Evolutionary conservation across 352 stramenopile genomes (phyloP).

Genomic region (Phytopythium chamaehyphon): DNA sequence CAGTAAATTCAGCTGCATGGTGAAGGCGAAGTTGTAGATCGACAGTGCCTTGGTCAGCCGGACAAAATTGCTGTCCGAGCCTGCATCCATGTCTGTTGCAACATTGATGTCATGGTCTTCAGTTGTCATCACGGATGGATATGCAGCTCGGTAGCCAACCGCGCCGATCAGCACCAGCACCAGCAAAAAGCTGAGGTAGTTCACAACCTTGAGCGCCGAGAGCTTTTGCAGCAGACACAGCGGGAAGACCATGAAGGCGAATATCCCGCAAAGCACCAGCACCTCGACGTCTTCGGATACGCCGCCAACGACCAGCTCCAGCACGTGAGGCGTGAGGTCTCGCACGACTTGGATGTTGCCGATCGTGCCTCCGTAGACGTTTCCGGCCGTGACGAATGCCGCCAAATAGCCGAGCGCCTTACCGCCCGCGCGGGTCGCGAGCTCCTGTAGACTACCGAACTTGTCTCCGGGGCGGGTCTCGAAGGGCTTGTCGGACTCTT

Average conservation of each 20-base stretch:
- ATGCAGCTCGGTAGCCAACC: constrained; percentile 37
- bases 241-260: constrained; percentile 40
- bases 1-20: constrained; percentile 75
- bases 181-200: constrained; percentile 60
- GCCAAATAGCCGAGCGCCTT: constrained; percentile 40
- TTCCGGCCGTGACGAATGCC: constrained; percentile 44
- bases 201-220: constrained; percentile 53
- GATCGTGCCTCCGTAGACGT: constrained; percentile 59
- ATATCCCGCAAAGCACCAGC: constrained; percentile 35
- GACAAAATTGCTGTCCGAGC: background rate
- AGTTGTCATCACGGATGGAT: background rate
- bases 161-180: constrained; percentile 54
- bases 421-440: constrained; percentile 19
- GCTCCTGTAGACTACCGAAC: constrained; percentile 24
- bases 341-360: constrained; percentile 62
- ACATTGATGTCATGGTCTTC: background rate
- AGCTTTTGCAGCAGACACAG: constrained; percentile 60
- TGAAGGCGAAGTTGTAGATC: constrained; percentile 80
- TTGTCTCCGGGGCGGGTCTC: constrained; percentile 46
- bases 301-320: constrained; percentile 23
- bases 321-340: constrained; percentile 54
- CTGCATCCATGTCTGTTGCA: background rate
- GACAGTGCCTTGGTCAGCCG: constrained; percentile 43
- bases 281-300: constrained; percentile 10
- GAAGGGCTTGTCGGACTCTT: constrained; percentile 43